Percentiles rank a stretch among this genome's conserved stretches.
Conservation (phyloP, 116 monocot genomes). For the Zostera marina region DNA sequence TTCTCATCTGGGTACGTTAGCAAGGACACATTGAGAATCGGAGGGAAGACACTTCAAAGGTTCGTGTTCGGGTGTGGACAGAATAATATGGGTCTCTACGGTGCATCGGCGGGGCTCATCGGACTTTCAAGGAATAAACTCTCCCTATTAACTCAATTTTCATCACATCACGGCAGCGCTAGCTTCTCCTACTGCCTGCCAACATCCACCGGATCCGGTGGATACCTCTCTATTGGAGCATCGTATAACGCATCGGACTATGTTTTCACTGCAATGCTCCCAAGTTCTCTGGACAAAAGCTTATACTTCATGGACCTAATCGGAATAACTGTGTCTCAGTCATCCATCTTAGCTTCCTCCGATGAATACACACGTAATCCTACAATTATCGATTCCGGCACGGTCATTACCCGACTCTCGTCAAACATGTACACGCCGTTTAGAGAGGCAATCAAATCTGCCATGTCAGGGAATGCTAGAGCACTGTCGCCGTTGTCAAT, state of each 20-base stretch:
- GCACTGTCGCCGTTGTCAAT: slow-evolving; percentile 38
- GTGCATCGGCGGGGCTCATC: slow-evolving; percentile 44
- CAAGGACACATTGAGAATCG: slow-evolving; percentile 33
- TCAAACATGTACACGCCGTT: slow-evolving; percentile 34
- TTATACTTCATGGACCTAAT: slow-evolving; percentile 46
- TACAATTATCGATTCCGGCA: slow-evolving; percentile 82
- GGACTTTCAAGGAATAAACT: slow-evolving; percentile 53
- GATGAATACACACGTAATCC: slow-evolving; percentile 21
- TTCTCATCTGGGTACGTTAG: slow-evolving; percentile 61
- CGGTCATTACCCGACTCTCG: slow-evolving; percentile 63
- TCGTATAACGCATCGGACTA: not conserved
- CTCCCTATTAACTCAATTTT: slow-evolving; percentile 45
- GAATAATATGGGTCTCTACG: slow-evolving; percentile 79
- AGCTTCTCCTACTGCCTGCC: slow-evolving; percentile 92
- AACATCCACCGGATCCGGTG: slow-evolving; percentile 22
- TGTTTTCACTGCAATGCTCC: slow-evolving; percentile 39
- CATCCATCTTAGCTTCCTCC: slow-evolving; percentile 10
- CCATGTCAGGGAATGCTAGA: slow-evolving; percentile 11
- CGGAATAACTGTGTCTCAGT: slow-evolving; percentile 25
- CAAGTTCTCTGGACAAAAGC: slow-evolving; percentile 26
- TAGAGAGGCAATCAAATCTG: slow-evolving; percentile 30
- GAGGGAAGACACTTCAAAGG: slow-evolving; percentile 4
- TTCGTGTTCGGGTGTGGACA: slow-evolving; percentile 76
- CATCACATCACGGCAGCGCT: slow-evolving; percentile 17
- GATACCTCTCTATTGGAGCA: slow-evolving; percentile 26